Conservation (phyloP, 192 early-diverging fungal species). For the Backusella sp. region DNA sequence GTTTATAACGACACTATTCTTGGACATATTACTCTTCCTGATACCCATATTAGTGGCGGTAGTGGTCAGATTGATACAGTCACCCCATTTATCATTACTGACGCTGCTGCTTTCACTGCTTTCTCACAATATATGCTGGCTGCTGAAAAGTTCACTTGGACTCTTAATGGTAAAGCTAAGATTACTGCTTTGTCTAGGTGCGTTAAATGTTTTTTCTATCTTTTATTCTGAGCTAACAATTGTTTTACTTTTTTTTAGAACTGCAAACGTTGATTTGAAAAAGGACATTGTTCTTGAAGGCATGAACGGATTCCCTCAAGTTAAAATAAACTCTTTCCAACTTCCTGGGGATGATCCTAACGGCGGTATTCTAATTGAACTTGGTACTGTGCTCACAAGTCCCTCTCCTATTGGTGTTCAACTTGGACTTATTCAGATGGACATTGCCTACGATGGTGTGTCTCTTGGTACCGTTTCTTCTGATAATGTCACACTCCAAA, state of each 20-base stretch:
- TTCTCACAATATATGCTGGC: constrained; percentile 52
- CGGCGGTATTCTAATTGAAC: constrained; percentile 55
- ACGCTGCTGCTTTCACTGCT: constrained; percentile 38
- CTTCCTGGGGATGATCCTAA: constrained; percentile 50
- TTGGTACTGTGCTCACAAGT: constrained; percentile 49
- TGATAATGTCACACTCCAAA: constrained; percentile 36
- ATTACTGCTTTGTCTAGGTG: constrained; percentile 34
- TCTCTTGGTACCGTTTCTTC: constrained; percentile 49
- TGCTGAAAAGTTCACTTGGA: constrained; percentile 34
- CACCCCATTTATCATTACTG: constrained; percentile 39
- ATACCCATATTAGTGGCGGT: constrained; percentile 45
- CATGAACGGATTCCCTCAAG: constrained; percentile 54
- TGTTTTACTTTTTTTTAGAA: constrained; percentile 7
- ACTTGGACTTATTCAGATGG: constrained; percentile 53
- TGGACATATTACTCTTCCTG: constrained; percentile 39
- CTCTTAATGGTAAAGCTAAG: constrained; percentile 19
- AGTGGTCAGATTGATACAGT: constrained; percentile 31
- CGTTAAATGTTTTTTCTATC: background rate
- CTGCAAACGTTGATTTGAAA: constrained; percentile 27
- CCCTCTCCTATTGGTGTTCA: constrained; percentile 53
- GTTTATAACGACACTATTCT: constrained; percentile 40
- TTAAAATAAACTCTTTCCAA: constrained; percentile 51
- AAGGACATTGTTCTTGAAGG: constrained; percentile 35
- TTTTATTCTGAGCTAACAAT: background rate
- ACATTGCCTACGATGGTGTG: constrained; percentile 42